Percentiles rank a stretch among this genome's conserved stretches.
These are phyloP conservation scores for Debaryomycetaceae sp. DNA, from an alignment of 1,139 yeast genomes.

Conservation along the genomic window DNA sequence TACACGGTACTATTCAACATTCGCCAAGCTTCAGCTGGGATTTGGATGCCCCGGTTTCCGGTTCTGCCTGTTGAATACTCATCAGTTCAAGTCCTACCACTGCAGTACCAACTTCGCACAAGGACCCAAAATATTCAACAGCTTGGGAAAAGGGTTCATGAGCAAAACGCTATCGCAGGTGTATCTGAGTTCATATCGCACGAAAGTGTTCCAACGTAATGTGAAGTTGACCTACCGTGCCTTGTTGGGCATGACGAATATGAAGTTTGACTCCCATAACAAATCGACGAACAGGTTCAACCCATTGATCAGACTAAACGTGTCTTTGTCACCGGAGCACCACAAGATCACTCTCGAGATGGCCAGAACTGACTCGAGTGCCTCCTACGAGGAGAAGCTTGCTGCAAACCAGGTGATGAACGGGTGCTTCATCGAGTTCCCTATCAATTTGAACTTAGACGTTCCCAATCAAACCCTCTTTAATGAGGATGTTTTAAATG, in stretches of 20 bases:
- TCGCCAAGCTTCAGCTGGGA: neutral
- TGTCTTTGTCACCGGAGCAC: constrained; percentile 32
- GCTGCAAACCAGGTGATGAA: constrained; percentile 11
- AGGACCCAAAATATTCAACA: constrained; percentile 8
- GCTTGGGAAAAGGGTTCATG: constrained; percentile 15
- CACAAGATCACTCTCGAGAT: constrained; percentile 35
- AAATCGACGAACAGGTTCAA: constrained; percentile 6
- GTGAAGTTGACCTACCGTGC: constrained; percentile 18
- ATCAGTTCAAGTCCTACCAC: constrained; percentile 4
- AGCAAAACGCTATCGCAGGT: constrained; percentile 24
- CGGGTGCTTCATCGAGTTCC: constrained; percentile 56
- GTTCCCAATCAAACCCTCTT: constrained; percentile 52
- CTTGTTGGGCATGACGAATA: constrained; percentile 8
- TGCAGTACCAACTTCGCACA: neutral
- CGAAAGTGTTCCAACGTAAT: constrained; percentile 18
- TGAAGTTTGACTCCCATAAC: neutral
- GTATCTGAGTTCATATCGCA: constrained; percentile 18
- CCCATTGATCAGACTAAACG: constrained; percentile 15
- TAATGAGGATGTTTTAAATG: constrained; percentile 43
- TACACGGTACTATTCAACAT: neutral
- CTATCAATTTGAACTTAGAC: constrained; percentile 32
- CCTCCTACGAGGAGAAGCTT: constrained; percentile 16
- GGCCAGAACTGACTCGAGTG: constrained; percentile 32
- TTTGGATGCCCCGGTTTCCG: constrained; percentile 1
- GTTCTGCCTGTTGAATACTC: neutral